These are phyloP conservation scores for Punica granatum DNA, from an alignment of 345 rosid species.

Conservation along the genomic window DNA sequence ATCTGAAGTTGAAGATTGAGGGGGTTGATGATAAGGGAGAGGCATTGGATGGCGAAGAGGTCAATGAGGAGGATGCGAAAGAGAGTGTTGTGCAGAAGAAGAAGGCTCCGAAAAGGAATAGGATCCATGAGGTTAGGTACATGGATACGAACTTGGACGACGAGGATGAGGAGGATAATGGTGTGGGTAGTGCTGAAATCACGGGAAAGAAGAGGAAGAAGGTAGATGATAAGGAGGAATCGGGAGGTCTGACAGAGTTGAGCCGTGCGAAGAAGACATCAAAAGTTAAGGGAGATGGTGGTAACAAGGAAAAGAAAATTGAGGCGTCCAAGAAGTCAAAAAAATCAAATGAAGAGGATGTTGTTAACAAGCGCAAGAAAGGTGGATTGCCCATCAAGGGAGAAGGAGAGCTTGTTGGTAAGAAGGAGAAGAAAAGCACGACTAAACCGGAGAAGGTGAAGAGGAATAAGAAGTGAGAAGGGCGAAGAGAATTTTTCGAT, in stretches of 20 bases:
- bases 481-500: not conserved
- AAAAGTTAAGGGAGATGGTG: not conserved
- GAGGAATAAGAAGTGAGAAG: slow-evolving; percentile 2
- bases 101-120: slow-evolving; percentile 1
- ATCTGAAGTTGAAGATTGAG: slow-evolving; percentile 13
- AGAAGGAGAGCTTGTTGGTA: not conserved
- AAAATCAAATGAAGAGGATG: slow-evolving; percentile 3
- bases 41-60: not conserved
- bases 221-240: not conserved
- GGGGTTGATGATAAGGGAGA: slow-evolving; percentile 5
- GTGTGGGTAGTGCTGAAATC: not conserved
- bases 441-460: slow-evolving; percentile 5
- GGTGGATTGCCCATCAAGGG: not conserved
- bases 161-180: slow-evolving; percentile 4
- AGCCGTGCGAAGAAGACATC: not conserved
- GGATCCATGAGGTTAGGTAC: slow-evolving; percentile 14
- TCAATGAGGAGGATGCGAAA: not conserved
- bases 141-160: slow-evolving; percentile 14
- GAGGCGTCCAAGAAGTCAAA: not conserved
- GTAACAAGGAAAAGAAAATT: not conserved
- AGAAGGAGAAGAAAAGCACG: slow-evolving; percentile 9
- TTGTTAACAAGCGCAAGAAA: slow-evolving; percentile 8
- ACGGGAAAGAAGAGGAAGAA: slow-evolving; percentile 10
- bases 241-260: not conserved
- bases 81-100: slow-evolving; percentile 8